These are phyloP conservation scores for Auriscalpium orientale DNA, from an alignment of 768 basidiomycete genomes.

Conservation along the genomic window DNA sequence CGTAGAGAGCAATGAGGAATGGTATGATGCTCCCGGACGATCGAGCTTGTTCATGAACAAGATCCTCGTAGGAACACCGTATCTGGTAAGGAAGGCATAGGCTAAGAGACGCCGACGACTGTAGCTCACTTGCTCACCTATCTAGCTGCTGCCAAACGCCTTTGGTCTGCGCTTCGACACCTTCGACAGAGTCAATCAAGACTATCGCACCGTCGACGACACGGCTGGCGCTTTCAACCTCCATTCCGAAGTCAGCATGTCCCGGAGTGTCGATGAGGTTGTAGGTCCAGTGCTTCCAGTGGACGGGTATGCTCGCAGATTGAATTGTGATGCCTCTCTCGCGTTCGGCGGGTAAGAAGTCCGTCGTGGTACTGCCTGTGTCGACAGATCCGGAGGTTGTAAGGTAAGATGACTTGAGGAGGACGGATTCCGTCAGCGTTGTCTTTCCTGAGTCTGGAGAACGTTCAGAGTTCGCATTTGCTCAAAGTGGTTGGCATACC, in stretches of 20 bases:
- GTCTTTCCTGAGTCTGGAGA: constrained; percentile 83
- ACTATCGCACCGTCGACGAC: constrained; percentile 88
- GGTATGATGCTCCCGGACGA: constrained; percentile 77
- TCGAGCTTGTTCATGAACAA: constrained; percentile 87
- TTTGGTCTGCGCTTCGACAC: constrained; percentile 85
- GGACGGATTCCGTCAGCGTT: constrained; percentile 81
- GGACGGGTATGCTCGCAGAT: constrained; percentile 83
- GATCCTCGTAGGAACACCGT: constrained; percentile 70
- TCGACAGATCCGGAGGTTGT: constrained; percentile 76
- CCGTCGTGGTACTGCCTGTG: constrained; percentile 84
- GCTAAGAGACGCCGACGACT: neutral
- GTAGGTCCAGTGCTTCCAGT: constrained; percentile 78
- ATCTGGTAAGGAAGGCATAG: constrained; percentile 35
- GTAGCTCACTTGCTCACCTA: constrained; percentile 47
- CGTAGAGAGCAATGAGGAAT: constrained; percentile 62
- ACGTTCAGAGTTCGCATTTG: constrained; percentile 2
- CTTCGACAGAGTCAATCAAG: constrained; percentile 84
- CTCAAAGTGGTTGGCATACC: constrained; percentile 35
- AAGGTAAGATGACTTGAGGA: constrained; percentile 68
- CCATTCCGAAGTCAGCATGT: constrained; percentile 96
- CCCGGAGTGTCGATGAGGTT: constrained; percentile 90
- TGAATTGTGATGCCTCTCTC: constrained; percentile 91
- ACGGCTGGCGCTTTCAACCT: constrained; percentile 88
- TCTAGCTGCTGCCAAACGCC: constrained; percentile 86
- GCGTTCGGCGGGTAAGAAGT: constrained; percentile 83